Evolutionary conservation across 257 asterid species (phyloP).

Genomic region (Salvia miltiorrhiza): DNA sequence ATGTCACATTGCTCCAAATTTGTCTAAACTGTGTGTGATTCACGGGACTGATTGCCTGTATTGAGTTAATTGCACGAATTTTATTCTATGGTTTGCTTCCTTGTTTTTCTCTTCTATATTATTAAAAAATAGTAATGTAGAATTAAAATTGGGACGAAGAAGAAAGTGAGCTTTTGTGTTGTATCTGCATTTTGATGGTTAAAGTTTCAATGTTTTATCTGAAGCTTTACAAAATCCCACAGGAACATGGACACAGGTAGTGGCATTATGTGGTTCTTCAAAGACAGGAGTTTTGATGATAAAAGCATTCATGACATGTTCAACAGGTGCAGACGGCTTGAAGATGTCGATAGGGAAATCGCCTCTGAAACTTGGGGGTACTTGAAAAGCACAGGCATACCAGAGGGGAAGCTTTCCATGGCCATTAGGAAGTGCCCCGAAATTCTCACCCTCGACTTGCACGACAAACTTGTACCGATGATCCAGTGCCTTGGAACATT

Average conservation of each 20-base stretch:
- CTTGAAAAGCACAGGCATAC: constrained; percentile 82
- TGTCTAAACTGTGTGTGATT: background rate
- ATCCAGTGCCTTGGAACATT: constrained; percentile 71
- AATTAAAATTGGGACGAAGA: background rate
- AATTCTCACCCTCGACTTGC: constrained; percentile 72
- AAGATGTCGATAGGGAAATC: constrained; percentile 49
- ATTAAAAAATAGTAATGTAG: background rate
- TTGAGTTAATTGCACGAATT: background rate
- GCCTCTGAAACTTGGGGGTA: constrained; percentile 93
- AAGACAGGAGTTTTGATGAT: constrained; percentile 78
- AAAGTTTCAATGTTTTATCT: background rate
- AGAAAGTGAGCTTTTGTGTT: background rate
- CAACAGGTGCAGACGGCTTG: constrained; percentile 82
- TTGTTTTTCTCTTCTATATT: background rate
- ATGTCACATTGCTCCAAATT: background rate
- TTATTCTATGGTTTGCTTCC: background rate
- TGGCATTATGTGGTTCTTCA: constrained; percentile 91
- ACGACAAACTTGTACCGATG: constrained; percentile 74
- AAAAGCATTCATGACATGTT: constrained; percentile 61
- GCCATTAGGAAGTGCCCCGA: constrained; percentile 77
- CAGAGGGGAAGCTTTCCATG: constrained; percentile 80
- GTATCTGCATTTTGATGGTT: background rate
- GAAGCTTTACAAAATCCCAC: constrained; percentile 12
- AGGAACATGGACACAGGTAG: constrained; percentile 67
- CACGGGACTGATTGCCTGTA: background rate